Conservation (phyloP, 192 early-diverging fungal species). For the Podila verticillata region DNA sequence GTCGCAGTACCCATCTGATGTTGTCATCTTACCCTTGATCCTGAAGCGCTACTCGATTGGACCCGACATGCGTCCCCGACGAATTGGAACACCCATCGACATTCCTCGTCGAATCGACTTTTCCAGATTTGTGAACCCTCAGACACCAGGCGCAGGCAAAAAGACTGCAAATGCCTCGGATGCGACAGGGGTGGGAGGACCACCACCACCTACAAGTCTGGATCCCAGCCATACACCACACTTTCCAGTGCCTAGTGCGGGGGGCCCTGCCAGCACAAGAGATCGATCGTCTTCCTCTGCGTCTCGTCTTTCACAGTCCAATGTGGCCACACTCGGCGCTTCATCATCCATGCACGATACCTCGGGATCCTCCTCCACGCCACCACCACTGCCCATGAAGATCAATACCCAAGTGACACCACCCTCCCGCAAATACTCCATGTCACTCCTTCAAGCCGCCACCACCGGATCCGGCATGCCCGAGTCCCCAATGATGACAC, state of each 20-base stretch:
- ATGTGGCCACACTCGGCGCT: conserved; percentile 20
- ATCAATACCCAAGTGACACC: conserved; percentile 25
- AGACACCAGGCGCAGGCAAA: conserved; percentile 22
- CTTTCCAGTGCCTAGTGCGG: neutral
- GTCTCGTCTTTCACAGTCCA: neutral
- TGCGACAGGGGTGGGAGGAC: neutral
- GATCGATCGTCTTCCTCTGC: conserved; percentile 8
- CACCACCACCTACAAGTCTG: neutral
- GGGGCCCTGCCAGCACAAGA: neutral
- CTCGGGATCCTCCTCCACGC: conserved; percentile 18
- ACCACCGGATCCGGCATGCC: neutral
- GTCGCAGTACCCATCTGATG: conserved; percentile 64
- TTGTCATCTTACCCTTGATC: conserved; percentile 72
- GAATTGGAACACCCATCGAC: conserved; percentile 59
- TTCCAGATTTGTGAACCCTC: conserved; percentile 58
- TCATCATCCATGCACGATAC: conserved; percentile 24
- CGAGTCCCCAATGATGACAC: conserved; percentile 25
- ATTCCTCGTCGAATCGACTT: conserved; percentile 62
- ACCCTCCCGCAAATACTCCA: conserved; percentile 26
- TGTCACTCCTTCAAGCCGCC: conserved; percentile 29
- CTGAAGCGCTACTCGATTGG: conserved; percentile 74
- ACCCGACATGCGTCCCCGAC: conserved; percentile 38
- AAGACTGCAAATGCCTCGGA: neutral
- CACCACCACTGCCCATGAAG: conserved; percentile 5
- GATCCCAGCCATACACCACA: neutral